Evolutionary conservation across 2,329 filamentous ascomycete genomes (phyloP), one percentile per base, ranked within the genome.

Genomic region (Aspergillus sp.): DNA sequence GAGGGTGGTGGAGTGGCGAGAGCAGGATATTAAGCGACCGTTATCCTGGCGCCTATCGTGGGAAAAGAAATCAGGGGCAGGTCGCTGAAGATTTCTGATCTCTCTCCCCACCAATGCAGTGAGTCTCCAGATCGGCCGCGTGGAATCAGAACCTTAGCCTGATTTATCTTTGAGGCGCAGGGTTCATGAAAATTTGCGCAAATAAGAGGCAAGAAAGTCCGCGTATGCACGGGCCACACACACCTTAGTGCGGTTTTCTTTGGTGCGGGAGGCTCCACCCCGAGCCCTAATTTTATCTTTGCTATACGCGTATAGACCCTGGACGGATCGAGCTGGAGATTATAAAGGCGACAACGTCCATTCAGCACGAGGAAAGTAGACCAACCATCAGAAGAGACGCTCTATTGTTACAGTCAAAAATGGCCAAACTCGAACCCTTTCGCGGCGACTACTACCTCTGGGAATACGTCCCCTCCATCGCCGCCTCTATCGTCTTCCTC

Each of bases 401-500:
- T 34, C 9, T 1, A 38, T 7, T 15, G 1, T 38, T 4, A 7
- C 31, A 13, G 4, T 41, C 34, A 1, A 13, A 41, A 5, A 70
- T 71, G 68, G 61, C 66, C 6, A 61, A 66, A 48, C 56, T 69
- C 2, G 63, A 69, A 41, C 63, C 68, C 9, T 62, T 60, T 38
- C 28, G 17, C 19, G 57, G 65, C 17, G 63, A 59, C 23, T 71
- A 70, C 52, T 69, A 71, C 52, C 60, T 71, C 23, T 71, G 68
- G 69, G 38, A 64, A 46, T 76, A 75, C 61, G 47, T 73, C 7
- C 74, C 74, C 9, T 73, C 69, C 3, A 50, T 71, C 0, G 52
- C 65, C 8, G 69, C 69, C 13, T 63, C 71, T 1, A 61, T 65
- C 23, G 65, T 72, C 30, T 72, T 73, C 60, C 15, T 67, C 5